Evolutionary conservation across 371 early-diverging fungal species (phyloP).

Genomic region (Zopfochytrium polystomum): DNA sequence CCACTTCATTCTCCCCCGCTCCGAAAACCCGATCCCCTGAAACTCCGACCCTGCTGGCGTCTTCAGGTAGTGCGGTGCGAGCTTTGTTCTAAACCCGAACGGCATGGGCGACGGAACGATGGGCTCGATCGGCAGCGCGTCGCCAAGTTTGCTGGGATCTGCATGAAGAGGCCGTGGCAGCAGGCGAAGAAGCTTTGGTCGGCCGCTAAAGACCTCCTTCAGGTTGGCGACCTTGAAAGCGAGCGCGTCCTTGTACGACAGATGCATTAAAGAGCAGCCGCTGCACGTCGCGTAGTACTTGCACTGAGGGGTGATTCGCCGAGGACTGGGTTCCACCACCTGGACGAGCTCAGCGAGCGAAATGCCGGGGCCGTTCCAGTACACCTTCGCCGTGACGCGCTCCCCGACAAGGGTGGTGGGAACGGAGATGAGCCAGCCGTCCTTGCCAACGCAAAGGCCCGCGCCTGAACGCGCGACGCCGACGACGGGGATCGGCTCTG

Average conservation of each 20-base stretch:
- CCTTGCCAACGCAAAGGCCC: slow-evolving; percentile 19
- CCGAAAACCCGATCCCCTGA: slow-evolving; percentile 54
- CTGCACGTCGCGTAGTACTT: slow-evolving; percentile 57
- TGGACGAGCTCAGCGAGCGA: slow-evolving; percentile 56
- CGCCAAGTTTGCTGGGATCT: background rate
- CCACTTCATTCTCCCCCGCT: slow-evolving; percentile 45
- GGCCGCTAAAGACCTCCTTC: slow-evolving; percentile 38
- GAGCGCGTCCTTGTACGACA: slow-evolving; percentile 56
- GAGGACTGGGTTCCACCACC: slow-evolving; percentile 40
- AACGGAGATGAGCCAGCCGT: slow-evolving; percentile 50
- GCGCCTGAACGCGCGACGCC: slow-evolving; percentile 6
- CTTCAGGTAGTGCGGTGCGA: slow-evolving; percentile 59
- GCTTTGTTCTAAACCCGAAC: slow-evolving; percentile 60
- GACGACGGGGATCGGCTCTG: slow-evolving; percentile 6
- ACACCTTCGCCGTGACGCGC: slow-evolving; percentile 45
- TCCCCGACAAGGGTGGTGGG: slow-evolving; percentile 56
- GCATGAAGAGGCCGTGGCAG: background rate
- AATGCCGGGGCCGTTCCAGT: slow-evolving; percentile 56
- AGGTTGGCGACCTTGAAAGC: slow-evolving; percentile 51
- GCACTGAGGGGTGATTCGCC: slow-evolving; percentile 52
- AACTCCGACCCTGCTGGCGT: slow-evolving; percentile 32
- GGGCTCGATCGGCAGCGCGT: slow-evolving; percentile 25
- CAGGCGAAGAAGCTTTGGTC: background rate
- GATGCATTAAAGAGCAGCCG: slow-evolving; percentile 63
- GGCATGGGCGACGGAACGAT: slow-evolving; percentile 46